Evolutionary conservation across 1,139 yeast genomes (phyloP), one percentile per base, ranked within the genome.

Genomic region (Scheffersomyces quercinus): DNA sequence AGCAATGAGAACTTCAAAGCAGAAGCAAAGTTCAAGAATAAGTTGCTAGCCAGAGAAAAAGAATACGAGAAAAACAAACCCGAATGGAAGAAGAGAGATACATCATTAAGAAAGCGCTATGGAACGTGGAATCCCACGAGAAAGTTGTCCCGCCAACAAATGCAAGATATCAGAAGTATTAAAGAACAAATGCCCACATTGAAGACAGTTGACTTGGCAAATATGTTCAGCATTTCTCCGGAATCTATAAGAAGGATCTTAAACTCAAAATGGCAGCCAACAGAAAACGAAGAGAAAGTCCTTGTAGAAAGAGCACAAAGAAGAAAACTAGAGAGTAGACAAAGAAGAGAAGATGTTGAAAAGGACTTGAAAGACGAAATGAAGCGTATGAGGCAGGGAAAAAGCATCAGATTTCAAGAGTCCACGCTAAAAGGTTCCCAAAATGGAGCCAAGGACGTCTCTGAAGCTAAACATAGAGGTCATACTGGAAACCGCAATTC

Each of bases 181-280:
- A 83, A 81, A 50, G 65, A 66, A 28, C 69, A 71, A 41, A 64
- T 76, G 53, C 97, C 97, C 0, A 74, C 78, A 28, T 53, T 88
- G 45, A 77, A 77, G 8, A 77, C 85, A 0, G 68, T 73, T 2
- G 85, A 83, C 39, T 64, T 91, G 13, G 85, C 93, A 0, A 70
- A 75, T 31, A 77, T 78, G 57, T 90, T 85, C 62, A 70, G 77
- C 43, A 75, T 89, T 3, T 85, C 95, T 1, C 95, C 96, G 0
- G 96, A 90, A 53, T 88, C 95, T 0, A 78, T 90, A 1, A 68
- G 97, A 45, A 75, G 97, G 48, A 88, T 91, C 9, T 62, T 91
- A 48, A 83, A 79, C 57, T 83, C 95, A 5, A 79, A 75, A 32
- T 91, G 96, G 96, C 66, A 65, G 15, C 97, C 97, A 1, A 64